These are phyloP conservation scores for Phytophthora boehmeriae DNA, from an alignment of 352 stramenopile genomes.

Conservation along the genomic window DNA sequence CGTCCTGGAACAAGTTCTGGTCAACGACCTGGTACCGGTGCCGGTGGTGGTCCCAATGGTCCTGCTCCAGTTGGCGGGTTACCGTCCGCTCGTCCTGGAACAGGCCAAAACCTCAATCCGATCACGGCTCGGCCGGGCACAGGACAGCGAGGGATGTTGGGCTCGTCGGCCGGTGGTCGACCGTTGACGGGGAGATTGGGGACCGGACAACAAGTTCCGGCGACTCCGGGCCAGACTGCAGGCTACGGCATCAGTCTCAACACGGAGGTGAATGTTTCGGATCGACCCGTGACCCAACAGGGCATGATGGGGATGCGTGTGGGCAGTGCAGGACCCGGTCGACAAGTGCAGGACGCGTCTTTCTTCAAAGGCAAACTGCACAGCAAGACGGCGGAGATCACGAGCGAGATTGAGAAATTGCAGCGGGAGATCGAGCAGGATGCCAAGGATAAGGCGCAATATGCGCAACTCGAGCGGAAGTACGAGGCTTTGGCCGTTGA, in stretches of 20 bases:
- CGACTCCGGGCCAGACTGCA: conserved; percentile 69
- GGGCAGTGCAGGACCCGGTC: conserved; percentile 61
- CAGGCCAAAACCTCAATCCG: conserved; percentile 63
- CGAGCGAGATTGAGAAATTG: conserved; percentile 79
- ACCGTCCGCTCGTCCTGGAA: conserved; percentile 50
- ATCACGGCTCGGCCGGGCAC: conserved; percentile 64
- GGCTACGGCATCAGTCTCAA: conserved; percentile 85
- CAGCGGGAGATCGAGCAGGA: conserved; percentile 88
- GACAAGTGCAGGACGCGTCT: conserved; percentile 88
- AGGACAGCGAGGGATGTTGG: conserved; percentile 52
- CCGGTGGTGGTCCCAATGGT: conserved; percentile 34
- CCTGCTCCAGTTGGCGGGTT: conserved; percentile 22
- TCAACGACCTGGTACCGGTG: conserved; percentile 57
- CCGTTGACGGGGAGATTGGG: conserved; percentile 63
- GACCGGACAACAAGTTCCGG: conserved; percentile 54
- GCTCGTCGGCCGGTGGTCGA: conserved; percentile 52
- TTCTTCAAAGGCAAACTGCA: conserved; percentile 93
- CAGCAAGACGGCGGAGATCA: conserved; percentile 90
- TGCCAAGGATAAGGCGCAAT: conserved; percentile 89
- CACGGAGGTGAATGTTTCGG: conserved; percentile 91
- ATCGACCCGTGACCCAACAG: conserved; percentile 92
- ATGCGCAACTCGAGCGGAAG: conserved; percentile 82
- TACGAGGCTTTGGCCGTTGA: conserved; percentile 72
- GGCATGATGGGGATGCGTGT: conserved; percentile 93
- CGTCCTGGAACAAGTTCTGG: conserved; percentile 60